Percentiles rank a stretch among this genome's conserved stretches.
Conservation (phyloP, 78 protist species). For the Dictyostelium firmibasis region DNA sequence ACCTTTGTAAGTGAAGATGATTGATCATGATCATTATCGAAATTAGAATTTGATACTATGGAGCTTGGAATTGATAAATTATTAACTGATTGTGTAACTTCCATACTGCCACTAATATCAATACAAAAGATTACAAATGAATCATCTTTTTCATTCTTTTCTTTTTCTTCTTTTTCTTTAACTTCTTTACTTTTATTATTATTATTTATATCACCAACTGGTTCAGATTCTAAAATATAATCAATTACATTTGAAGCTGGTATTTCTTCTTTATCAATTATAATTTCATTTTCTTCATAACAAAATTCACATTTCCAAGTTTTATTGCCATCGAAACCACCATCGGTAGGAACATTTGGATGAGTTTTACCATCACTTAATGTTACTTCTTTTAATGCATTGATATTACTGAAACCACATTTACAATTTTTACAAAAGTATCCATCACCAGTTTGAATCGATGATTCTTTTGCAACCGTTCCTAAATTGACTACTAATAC, state of each 20-base stretch:
- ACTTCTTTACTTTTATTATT: not conserved
- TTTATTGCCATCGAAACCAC: conserved; percentile 25
- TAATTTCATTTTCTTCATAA: conserved; percentile 15
- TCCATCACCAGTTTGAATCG: conserved; percentile 82
- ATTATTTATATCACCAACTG: not conserved
- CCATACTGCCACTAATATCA: conserved; percentile 83
- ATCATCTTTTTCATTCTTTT: conserved; percentile 6
- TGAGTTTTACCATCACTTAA: not conserved
- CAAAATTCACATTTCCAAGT: conserved; percentile 86
- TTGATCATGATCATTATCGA: not conserved
- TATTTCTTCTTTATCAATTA: conserved; percentile 52
- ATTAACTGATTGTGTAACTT: conserved; percentile 47
- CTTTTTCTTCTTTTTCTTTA: not conserved
- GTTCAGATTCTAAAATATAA: conserved; percentile 56
- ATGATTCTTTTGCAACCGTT: conserved; percentile 37
- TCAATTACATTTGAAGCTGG: conserved; percentile 66
- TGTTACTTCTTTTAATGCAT: not conserved
- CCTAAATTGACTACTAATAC: conserved; percentile 36
- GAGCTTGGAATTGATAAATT: not conserved
- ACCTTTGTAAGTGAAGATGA: no score
- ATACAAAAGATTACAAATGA: conserved; percentile 70
- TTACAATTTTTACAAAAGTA: conserved; percentile 57
- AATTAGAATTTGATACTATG: not conserved
- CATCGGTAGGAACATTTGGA: conserved; percentile 27
- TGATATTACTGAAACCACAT: conserved; percentile 32